These are phyloP conservation scores for Bacidia rubella DNA, from an alignment of 495 filamentous ascomycete genomes.

Conservation along the genomic window DNA sequence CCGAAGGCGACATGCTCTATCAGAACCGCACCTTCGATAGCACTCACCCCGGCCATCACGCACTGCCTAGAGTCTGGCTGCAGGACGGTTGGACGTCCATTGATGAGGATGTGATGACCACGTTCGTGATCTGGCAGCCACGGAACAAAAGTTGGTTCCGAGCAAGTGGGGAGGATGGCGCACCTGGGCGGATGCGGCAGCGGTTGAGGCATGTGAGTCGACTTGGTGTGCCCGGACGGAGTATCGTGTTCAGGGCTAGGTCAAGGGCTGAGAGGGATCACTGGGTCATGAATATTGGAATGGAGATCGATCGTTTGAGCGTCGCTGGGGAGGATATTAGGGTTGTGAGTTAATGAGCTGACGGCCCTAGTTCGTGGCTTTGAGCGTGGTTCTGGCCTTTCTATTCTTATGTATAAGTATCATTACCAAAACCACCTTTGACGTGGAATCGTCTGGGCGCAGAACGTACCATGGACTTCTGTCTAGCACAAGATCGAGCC, in stretches of 20 bases:
- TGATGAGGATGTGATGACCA: conserved; percentile 59
- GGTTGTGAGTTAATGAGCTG: conserved; percentile 28
- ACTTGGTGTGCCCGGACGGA: conserved; percentile 49
- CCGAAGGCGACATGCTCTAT: conserved; percentile 55
- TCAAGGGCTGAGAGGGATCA: conserved; percentile 60
- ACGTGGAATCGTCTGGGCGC: too few relatives aligned
- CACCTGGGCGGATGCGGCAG: conserved; percentile 29
- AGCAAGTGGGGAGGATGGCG: conserved; percentile 28
- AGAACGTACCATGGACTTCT: too few relatives aligned
- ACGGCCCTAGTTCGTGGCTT: neutral
- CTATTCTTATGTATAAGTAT: too few relatives aligned
- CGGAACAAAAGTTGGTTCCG: conserved; percentile 46
- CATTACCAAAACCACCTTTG: too few relatives aligned
- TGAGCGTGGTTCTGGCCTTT: too few relatives aligned
- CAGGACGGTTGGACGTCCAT: conserved; percentile 52
- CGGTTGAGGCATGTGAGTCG: conserved; percentile 38
- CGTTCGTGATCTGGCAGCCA: conserved; percentile 62
- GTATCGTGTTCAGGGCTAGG: conserved; percentile 57
- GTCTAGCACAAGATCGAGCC: too few relatives aligned
- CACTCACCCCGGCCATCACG: conserved; percentile 50
- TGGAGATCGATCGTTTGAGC: conserved; percentile 54
- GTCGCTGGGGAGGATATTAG: conserved; percentile 47
- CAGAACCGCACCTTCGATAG: conserved; percentile 57
- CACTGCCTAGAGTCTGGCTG: conserved; percentile 50
- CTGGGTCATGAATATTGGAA: conserved; percentile 60